Base-by-base conservation (phyloP, 2,329 filamentous ascomycete genomes). In the Fusarium foetens region DNA sequence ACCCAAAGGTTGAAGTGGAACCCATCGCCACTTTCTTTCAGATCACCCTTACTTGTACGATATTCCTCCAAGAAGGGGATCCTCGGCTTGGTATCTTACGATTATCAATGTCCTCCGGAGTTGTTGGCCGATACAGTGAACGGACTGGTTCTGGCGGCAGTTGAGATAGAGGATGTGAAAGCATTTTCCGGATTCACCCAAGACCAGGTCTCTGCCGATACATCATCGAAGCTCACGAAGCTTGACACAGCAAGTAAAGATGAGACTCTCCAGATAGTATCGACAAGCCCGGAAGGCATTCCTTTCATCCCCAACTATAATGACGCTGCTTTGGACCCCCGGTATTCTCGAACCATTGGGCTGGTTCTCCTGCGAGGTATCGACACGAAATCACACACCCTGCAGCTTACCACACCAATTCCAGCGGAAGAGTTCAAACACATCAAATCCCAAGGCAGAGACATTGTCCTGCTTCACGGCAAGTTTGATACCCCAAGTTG, bases 341-440 rank as follows among this genome's bases (percentile, higher is more conserved):
- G 78, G 33, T 83, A 87, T 75, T 92, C 89, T 1, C 83, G 83
- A 27, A 85, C 88, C 19, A 79, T 94, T 8, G 92, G 92, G 4
- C 83, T 93, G 4, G 92, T 88, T 0, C 84, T 95, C 13, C 80
- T 96, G n/a, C 88, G 92, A 3, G 92, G 90, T 8, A 89, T 95
- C 64, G 91, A 95, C 76, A 76, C 81, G 0, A 77, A 80, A 27
- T 84, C 81, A 2, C 82, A 85, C 7, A 78, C 84, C 10, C 80
- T 95, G 7, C 90, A 94, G 65, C 76, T 95, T 3, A 77, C 94
- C 4, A 92, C 91, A 0, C 92, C 93, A 0, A 83, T 91, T 11
- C 62, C 83, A 1, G 57, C 79, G 1, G 74, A 80, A 7, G 75
- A 79, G 6, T 83, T 90, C 21, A 79, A 82, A 41, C 77, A 81